Percentiles rank a stretch among this genome's conserved stretches.
phyloP scores from a whole-genome alignment of 2,329 filamentous ascomycete species.

The Hymenoscyphus albidus region DNA sequence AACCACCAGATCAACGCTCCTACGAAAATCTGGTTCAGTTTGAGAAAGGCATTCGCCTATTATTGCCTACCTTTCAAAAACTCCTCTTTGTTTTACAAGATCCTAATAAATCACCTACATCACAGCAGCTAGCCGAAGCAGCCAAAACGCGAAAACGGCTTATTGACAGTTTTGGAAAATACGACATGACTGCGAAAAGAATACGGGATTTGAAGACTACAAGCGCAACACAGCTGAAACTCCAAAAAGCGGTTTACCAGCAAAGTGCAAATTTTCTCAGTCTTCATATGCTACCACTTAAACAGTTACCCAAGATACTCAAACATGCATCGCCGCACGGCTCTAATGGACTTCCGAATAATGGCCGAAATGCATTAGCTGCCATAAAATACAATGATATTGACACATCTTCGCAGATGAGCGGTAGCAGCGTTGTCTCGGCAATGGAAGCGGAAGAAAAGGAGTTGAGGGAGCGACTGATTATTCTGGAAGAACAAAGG shows the following conservation, averaged over 20 bases:
- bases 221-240: conserved; percentile 57
- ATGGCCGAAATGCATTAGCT: conserved; percentile 44
- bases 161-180: conserved; percentile 69
- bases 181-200: conserved; percentile 63
- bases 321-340: conserved; percentile 55
- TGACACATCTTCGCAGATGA: conserved; percentile 46
- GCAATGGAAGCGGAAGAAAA: conserved; percentile 67
- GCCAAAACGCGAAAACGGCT: conserved; percentile 67
- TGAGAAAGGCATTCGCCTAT: conserved; percentile 63
- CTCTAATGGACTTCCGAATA: conserved; percentile 35
- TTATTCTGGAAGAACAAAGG: conserved; percentile 68
- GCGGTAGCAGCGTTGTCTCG: conserved; percentile 56
- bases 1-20: conserved; percentile 58
- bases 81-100: conserved; percentile 62
- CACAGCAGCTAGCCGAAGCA: conserved; percentile 60
- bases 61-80: conserved; percentile 67
- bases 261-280: conserved; percentile 68
- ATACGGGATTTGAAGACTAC: conserved; percentile 63
- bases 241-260: conserved; percentile 66
- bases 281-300: conserved; percentile 71
- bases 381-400: conserved; percentile 56
- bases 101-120: conserved; percentile 48
- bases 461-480: conserved; percentile 61
- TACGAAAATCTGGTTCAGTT: conserved; percentile 69
- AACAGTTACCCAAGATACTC: conserved; percentile 54